Base-by-base conservation (phyloP, 1,284 basidiomycete species). In the Marasmius oreades region DNA sequence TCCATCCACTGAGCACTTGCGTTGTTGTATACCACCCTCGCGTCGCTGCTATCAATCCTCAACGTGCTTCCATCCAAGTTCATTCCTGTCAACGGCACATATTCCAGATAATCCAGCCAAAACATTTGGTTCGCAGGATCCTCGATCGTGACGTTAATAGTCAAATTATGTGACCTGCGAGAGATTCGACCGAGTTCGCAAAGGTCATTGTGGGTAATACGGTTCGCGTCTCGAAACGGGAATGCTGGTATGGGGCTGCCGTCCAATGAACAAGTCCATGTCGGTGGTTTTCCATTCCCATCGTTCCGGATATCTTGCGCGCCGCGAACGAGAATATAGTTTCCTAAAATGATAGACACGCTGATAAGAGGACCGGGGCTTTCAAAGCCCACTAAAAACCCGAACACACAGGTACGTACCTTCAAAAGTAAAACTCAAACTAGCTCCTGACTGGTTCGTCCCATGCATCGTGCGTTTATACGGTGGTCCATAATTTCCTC, bases 51-150 rank as follows among this genome's bases (percentile, higher is more conserved):
- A 24, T 46, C 45, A n/a, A 42, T 42, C 20, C n/a, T 42, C 5
- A 42, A 18, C 39, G n/a, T 18, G 1, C 28, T 51, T 18, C 62
- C 55, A 18, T 64, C 58, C 20, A 71, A 56, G n/a, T 62, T 20
- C 6, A 70, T 39, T 12, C 64, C 60, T 3, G 61, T 62, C 1
- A 64, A 66, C 18, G 69, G 68, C 7, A 58, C 59, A 54, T 67
- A 71, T 7, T 56, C 48, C 33, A 72, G 47, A 28, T 65, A 63
- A 53, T 73, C 71, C 18, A 71, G 58, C 63, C 63, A 70, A 56
- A 73, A 72, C 1, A 62, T 55, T 39, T 58, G 62, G 16, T 64
- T 64, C 20, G 18, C n/a, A 20, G 45, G 45, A 22, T 46, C 26
- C 5, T 50, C 46, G 33, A 62, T 66, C 10, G 58, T 61, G 5